Evolutionary conservation across 495 filamentous ascomycete genomes (phyloP).

Genomic region (Penicillium alfredii): DNA sequence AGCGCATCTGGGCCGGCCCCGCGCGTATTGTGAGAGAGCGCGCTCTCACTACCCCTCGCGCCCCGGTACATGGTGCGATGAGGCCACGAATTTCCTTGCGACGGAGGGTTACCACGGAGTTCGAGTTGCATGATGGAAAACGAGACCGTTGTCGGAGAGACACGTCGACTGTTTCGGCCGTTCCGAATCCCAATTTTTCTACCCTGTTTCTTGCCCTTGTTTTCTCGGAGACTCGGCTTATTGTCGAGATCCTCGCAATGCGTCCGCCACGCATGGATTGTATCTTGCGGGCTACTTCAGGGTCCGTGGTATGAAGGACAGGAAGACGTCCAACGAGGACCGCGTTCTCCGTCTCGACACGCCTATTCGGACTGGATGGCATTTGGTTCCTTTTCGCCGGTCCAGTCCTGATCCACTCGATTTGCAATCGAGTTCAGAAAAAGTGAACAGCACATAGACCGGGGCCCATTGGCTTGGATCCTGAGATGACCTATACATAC

Average conservation of each 20-base stretch:
- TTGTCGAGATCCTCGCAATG: no score
- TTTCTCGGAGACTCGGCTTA: neutral
- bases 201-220: slow-evolving; percentile 6
- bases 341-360: no score
- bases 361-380: slow-evolving; percentile 28
- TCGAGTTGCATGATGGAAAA: slow-evolving; percentile 4
- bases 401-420: no score
- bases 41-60: no score
- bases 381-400: slow-evolving; percentile 34
- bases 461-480: slow-evolving; percentile 10
- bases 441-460: slow-evolving; percentile 27
- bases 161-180: slow-evolving; percentile 3
- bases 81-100: slow-evolving; percentile 36
- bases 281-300: slow-evolving; percentile 1
- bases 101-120: slow-evolving; percentile 9
- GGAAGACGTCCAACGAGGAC: slow-evolving; percentile 8
- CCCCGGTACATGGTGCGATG: slow-evolving; percentile 18
- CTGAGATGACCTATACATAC: slow-evolving; percentile 21
- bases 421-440: no score
- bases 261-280: neutral
- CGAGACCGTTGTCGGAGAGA: neutral
- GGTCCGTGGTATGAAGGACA: slow-evolving; percentile 5
- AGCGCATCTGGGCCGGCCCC: neutral
- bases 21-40: no score
- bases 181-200: slow-evolving; percentile 3